Evolutionary conservation across 495 filamentous ascomycete genomes (phyloP), one percentile per base, ranked within the genome.

Genomic region (Annulohypoxylon moriforme): DNA sequence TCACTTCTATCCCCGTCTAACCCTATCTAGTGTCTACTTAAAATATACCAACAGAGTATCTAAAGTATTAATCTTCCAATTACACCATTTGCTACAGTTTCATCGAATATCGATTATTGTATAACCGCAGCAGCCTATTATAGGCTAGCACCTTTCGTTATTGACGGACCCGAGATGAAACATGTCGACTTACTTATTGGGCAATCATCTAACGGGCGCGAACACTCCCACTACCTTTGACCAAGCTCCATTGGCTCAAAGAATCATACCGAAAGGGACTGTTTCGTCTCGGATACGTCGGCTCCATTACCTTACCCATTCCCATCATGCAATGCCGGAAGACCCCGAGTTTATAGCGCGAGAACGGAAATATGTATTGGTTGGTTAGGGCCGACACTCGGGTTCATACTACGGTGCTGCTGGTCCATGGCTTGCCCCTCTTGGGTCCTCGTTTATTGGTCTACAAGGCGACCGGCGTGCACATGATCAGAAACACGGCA

Each of bases 361-460:
- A 63, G 72, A 75, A 65, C 57, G 73, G 25, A 64, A 55, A 56
- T 62, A 75, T 49, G 59, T 64, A 67, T 53, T 68, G 16, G 29
- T 68, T 52, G 67, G 61, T 67, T 73, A 72, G 68, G 65, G 68
- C 44, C 70, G 14, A 61, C 68, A 66, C 38, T 50, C 73, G 47
- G 71, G 71, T 64, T 74, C 67, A 63, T 67, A 74, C 64, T 74
- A 67, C 58, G 46, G 60, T 10, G 53, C 27, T 29, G 71, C 71
- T 24, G 56, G 65, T 27, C 62, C 67, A 11, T 71, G 64, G 61
- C 61, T 38, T 8, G 44, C 70, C 22, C 70, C 73, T 33, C 40
- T 27, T 49, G 38, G 58, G 22, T 58, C 64, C 46, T 64, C 52
- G 34, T 60, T 31, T 33, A 25, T 63, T 46, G 53, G 52, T 18